Evolutionary conservation across 129 eudicot species (phyloP), one percentile per base, ranked within the genome.

Genomic region (Centella asiatica): DNA sequence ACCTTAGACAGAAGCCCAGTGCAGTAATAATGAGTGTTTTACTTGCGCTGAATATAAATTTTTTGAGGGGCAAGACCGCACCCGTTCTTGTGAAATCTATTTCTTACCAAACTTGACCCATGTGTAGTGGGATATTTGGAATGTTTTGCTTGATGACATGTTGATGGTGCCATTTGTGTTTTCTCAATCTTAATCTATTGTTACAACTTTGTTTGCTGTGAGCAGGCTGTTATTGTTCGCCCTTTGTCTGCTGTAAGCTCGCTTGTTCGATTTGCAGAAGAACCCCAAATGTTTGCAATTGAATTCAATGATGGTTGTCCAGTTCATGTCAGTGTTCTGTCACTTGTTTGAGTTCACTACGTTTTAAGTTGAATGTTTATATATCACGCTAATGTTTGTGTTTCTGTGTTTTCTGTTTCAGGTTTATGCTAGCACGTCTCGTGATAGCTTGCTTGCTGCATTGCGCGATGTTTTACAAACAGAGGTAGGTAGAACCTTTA

Each of bases 241-340:
- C 95, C 97, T 46, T 75, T 90, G 73, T 81, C 97, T 66, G 69
- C 95, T 37, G 94, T 90, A 60, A 75, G 97, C 58, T 78, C 89
- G 32, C 97, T 90, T 77, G 97, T 90, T 62, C 85, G 97, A 68
- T 90, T 83, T 76, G 85, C 89, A 17, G 97, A 90, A 81, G 97
- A 90, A 78, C 97, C 97, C 48, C 97, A 90, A 68, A 86, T 90
- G 94, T 90, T 90, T 73, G 97, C 95, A 29, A 74, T 90, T 73
- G 97, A 90, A 76, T 90, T 86, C 56, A 86, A 75, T 75, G 97
- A 90, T 79, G 97, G 97, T 25, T 90, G 95, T 66, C 97, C 97
- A 11, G 83, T 86, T 31, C 97, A 90, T 69, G 97, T 90, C 76
- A 81, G 93, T 65, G 19, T 49, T 55, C 64, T 2, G 59, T 54